A percentile compares a stretch with the other conserved stretches of the same genome.
Conservation (phyloP, 257 asterid genomes). For the Jaltomata sinuosa region DNA sequence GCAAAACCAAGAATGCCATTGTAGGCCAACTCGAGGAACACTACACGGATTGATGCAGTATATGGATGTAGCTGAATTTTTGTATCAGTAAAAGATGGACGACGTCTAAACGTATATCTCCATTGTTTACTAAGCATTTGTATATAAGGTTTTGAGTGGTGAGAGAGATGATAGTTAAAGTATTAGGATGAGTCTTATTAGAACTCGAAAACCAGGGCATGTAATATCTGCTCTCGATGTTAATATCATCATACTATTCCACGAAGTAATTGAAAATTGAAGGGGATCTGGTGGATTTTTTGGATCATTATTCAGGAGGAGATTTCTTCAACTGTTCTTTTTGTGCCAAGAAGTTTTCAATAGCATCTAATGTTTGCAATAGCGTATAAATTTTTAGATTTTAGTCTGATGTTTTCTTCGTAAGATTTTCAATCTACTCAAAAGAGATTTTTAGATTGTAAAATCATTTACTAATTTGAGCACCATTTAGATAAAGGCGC, state of each 20-base stretch:
- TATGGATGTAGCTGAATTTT: background rate
- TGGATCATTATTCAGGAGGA: background rate
- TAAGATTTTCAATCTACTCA: background rate
- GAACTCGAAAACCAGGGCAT: too few relatives aligned
- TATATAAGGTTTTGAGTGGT: background rate
- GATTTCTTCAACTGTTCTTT: background rate
- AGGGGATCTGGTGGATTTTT: background rate
- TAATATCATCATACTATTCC: background rate
- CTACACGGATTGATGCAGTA: background rate
- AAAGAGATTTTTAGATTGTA: background rate
- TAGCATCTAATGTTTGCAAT: background rate
- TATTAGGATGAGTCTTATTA: too few relatives aligned
- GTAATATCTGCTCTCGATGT: background rate
- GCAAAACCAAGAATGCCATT: conserved; percentile 2
- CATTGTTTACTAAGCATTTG: background rate
- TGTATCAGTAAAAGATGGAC: background rate
- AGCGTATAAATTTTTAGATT: background rate
- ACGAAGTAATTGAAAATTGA: background rate
- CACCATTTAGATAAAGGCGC: background rate
- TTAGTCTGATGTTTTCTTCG: too few relatives aligned
- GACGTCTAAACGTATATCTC: background rate
- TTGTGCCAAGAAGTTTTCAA: background rate
- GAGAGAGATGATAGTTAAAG: background rate
- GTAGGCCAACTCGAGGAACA: background rate
- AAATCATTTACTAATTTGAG: background rate